A percentile compares a stretch with the other conserved stretches of the same genome.
These are phyloP conservation scores for Amesomyces nigricolor DNA, from an alignment of 2,329 filamentous ascomycete species.

Conservation along the genomic window DNA sequence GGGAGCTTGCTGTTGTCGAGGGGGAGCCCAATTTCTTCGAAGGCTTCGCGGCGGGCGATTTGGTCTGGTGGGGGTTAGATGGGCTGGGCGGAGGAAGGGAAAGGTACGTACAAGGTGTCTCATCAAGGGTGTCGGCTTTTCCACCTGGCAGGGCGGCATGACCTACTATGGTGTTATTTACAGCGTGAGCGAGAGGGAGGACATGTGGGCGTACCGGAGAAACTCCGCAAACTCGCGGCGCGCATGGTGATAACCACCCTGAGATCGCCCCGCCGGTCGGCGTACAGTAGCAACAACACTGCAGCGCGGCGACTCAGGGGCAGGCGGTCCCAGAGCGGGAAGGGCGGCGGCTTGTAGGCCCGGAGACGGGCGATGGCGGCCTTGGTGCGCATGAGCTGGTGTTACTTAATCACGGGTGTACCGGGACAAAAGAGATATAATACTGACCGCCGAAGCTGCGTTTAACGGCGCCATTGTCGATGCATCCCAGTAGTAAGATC, in stretches of 20 bases:
- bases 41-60: conserved; percentile 83
- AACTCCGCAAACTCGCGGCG: conserved; percentile 56
- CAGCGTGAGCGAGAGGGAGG: neutral
- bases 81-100: neutral
- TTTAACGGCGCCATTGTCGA: conserved; percentile 53
- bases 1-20: conserved; percentile 64
- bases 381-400: conserved; percentile 31
- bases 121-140: conserved; percentile 53
- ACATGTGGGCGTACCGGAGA: conserved; percentile 47
- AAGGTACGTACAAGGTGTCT: conserved; percentile 50
- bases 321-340: conserved; percentile 56
- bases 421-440: neutral
- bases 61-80: conserved; percentile 48
- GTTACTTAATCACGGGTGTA: conserved; percentile 4
- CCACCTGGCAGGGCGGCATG: conserved; percentile 85
- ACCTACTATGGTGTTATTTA: conserved; percentile 33
- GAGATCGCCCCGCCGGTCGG: conserved; percentile 74
- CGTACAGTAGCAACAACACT: conserved; percentile 82
- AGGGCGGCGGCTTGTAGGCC: conserved; percentile 55
- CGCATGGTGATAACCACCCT: conserved; percentile 66
- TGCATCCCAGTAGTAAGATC: conserved; percentile 52
- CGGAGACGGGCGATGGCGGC: conserved; percentile 56
- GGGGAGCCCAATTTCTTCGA: conserved; percentile 88
- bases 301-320: conserved; percentile 68
- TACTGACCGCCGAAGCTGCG: conserved; percentile 49